A percentile compares a stretch with the other conserved stretches of the same genome.
Conservation (phyloP, 805 yeast genomes). For the Torulaspora quercuum region DNA sequence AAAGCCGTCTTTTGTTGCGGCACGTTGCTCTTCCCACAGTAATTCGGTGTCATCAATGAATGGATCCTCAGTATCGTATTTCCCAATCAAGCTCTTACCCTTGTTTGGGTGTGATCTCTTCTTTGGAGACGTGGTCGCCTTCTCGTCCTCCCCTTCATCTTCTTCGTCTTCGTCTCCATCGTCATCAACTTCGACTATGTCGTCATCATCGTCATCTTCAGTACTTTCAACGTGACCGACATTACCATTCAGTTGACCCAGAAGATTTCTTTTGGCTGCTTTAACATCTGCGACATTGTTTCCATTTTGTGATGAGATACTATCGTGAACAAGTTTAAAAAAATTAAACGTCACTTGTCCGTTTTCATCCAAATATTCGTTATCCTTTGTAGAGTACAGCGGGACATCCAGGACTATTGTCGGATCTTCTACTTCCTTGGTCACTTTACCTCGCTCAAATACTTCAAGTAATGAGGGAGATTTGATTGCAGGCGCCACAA, state of each 20-base stretch:
- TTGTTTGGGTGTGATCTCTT: constrained; percentile 41
- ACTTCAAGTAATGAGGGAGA: constrained; percentile 26
- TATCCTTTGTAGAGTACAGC: constrained; percentile 24
- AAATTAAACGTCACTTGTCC: constrained; percentile 36
- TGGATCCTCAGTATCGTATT: constrained; percentile 90
- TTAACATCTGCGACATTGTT: constrained; percentile 9
- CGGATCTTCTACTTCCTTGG: constrained; percentile 23
- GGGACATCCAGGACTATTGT: constrained; percentile 33
- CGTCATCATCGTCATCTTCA: constrained; percentile 31
- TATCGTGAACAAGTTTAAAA: constrained; percentile 24
- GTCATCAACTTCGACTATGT: constrained; percentile 21
- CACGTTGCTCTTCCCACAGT: constrained; percentile 88
- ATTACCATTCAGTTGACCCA: constrained; percentile 22
- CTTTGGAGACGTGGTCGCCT: constrained; percentile 24
- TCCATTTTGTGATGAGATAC: constrained; percentile 13
- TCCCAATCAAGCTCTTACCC: constrained; percentile 75
- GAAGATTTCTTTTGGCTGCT: constrained; percentile 24
- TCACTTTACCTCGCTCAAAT: constrained; percentile 17
- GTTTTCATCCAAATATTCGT: constrained; percentile 36
- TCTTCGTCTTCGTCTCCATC: constrained; percentile 25
- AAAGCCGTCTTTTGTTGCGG: constrained; percentile 90
- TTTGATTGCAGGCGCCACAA: constrained; percentile 24
- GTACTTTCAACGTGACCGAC: constrained; percentile 17
- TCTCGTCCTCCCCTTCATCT: constrained; percentile 20
- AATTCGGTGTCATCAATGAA: constrained; percentile 94